phyloP scores from a whole-genome alignment of 1,284 basidiomycete species.

The Cerioporus squamosus region DNA sequence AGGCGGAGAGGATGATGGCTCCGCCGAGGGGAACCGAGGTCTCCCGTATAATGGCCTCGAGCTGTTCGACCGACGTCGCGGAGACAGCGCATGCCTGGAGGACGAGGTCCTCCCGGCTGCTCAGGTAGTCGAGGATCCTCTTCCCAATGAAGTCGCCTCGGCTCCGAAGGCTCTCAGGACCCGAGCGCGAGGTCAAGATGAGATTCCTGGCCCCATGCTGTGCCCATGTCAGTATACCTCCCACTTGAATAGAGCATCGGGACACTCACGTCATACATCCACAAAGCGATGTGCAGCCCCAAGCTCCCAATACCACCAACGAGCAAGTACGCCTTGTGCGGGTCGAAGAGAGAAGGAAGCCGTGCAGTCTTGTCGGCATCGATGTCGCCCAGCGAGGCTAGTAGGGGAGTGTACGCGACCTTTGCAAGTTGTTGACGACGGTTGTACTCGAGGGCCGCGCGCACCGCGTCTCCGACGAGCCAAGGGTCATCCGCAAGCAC shows the following conservation, averaged over 20 bases:
- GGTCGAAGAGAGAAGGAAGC: slow-evolving; percentile 1
- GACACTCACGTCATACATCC: slow-evolving; percentile 42
- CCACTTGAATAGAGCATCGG: not conserved
- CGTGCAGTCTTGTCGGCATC: no score
- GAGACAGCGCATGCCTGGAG: no score
- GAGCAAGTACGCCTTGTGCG: slow-evolving; percentile 21
- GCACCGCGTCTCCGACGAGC: slow-evolving; percentile 10
- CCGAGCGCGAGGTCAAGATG: no score
- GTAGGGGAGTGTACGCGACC: not conserved
- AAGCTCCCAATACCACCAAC: slow-evolving; percentile 25
- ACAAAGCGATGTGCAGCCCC: slow-evolving; percentile 40
- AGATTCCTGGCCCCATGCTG: no score
- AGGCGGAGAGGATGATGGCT: slow-evolving; percentile 40
- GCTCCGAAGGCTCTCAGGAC: no score
- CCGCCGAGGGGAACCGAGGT: slow-evolving; percentile 33
- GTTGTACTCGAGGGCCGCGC: not conserved
- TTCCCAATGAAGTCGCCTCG: no score
- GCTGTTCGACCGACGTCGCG: no score
- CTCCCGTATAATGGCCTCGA: no score
- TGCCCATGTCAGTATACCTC: not conserved
- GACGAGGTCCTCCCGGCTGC: no score
- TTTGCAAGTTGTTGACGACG: not conserved
- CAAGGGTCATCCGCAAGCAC: slow-evolving; percentile 5
- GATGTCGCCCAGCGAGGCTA: not conserved
- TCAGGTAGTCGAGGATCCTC: no score